phyloP scores from a whole-genome alignment of 1,139 yeast genomes.

The Nematodospora anomalae region DNA sequence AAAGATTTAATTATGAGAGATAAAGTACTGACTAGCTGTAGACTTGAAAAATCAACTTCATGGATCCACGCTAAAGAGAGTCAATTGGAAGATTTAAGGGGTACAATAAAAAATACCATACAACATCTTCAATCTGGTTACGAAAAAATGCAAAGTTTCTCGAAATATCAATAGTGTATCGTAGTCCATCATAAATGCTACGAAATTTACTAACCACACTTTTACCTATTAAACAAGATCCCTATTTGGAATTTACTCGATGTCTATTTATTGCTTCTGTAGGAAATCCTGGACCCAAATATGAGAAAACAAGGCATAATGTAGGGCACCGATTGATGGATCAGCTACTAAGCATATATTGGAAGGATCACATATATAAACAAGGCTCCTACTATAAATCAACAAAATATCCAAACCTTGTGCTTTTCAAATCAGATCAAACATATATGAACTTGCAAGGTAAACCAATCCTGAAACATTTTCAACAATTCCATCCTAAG shows the following conservation, averaged over 20 bases:
- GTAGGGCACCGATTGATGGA: constrained; percentile 65
- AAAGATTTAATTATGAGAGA: not conserved
- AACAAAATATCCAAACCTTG: constrained; percentile 22
- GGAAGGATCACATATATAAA: constrained; percentile 21
- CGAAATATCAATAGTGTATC: constrained; percentile 1
- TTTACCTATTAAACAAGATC: constrained; percentile 5
- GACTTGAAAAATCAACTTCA: constrained; percentile 19
- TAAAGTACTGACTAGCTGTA: constrained; percentile 3
- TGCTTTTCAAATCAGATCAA: constrained; percentile 46
- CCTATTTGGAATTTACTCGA: constrained; percentile 4
- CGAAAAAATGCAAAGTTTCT: constrained; percentile 4
- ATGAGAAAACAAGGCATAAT: constrained; percentile 67
- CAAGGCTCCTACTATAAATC: constrained; percentile 19
- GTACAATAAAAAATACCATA: constrained; percentile 1
- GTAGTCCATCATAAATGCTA: constrained; percentile 2
- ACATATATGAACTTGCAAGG: constrained; percentile 73
- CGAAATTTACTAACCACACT: constrained; percentile 4
- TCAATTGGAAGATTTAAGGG: not conserved
- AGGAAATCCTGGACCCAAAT: constrained; percentile 76
- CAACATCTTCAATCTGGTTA: constrained; percentile 3
- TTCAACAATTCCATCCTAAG: constrained; percentile 33
- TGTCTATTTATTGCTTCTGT: constrained; percentile 50
- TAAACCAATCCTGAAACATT: constrained; percentile 44
- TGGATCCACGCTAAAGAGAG: constrained; percentile 23
- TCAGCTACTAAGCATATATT: constrained; percentile 25